These are phyloP conservation scores for Oidiodendron maius DNA, from an alignment of 495 filamentous ascomycete genomes.

Conservation along the genomic window DNA sequence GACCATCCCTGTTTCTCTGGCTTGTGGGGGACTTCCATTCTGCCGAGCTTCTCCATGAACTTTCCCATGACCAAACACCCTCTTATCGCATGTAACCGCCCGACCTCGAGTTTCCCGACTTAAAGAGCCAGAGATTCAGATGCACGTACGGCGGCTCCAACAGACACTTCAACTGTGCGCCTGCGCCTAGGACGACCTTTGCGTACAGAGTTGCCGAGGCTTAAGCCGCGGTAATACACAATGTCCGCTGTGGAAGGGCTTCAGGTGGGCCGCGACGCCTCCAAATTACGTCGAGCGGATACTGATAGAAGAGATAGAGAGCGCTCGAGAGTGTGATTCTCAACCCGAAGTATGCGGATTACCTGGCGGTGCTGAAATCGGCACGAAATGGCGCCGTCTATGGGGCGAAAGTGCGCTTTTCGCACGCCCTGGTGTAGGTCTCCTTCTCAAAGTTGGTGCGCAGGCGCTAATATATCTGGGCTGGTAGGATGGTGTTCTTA, in stretches of 20 bases:
- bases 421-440: constrained; percentile 84
- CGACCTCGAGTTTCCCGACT: not conserved
- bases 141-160: constrained; percentile 14
- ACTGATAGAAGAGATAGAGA: constrained; percentile 17
- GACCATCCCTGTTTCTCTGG: constrained; percentile 9
- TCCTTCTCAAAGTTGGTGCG: not conserved
- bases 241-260: constrained; percentile 21
- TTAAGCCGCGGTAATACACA: constrained; percentile 13
- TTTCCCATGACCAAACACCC: not conserved
- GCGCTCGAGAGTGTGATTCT: constrained; percentile 65
- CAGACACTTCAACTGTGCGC: constrained; percentile 3
- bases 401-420: constrained; percentile 96
- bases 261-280: constrained; percentile 10
- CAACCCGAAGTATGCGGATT: constrained; percentile 74
- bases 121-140: constrained; percentile 3
- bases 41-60: not conserved
- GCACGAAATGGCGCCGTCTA: constrained; percentile 96
- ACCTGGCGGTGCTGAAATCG: constrained; percentile 79
- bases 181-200: constrained; percentile 3
- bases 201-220: constrained; percentile 18
- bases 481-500: constrained; percentile 77
- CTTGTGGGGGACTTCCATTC: constrained; percentile 18
- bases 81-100: not conserved
- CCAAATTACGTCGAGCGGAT: not conserved
- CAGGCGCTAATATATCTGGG: not conserved